Evolutionary conservation across 148 eudicot genomes (phyloP), one percentile per base, ranked within the genome.

Genomic region (Fallopia convolvulus): DNA sequence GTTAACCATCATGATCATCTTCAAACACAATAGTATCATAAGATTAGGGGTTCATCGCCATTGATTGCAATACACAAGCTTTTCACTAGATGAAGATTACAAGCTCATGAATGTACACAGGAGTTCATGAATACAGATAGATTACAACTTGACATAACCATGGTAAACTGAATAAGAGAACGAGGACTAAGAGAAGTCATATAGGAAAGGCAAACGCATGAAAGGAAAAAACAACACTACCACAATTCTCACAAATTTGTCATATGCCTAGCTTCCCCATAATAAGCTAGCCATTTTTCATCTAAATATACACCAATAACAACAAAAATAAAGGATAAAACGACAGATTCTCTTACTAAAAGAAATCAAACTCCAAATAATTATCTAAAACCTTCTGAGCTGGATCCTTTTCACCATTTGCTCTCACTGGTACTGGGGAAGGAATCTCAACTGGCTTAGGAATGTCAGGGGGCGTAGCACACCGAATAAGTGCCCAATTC

Each of bases 391-490:
- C 75, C 39, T 85, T 85, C 63, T 77, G 78, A 77, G 74, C 86
- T 18, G 83, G 70, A 79, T 85, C 56, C 81, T 86, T 88, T 76
- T 80, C 86, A 13, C 79, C 56, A 5, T 80, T 56, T 49, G 21
- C 68, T 61, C 17, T 61, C 5, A 78, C 68, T 9, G 78, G 82
- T 2, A 81, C 73, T 49, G 83, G 80, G 70, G 75, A 79, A 5
- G 80, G 84, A 5, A 86, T 78, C 74, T 83, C 87, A 46, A 84
- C 87, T 6, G 85, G 88, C 79, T 82, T 87, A 0, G 90, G 89
- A 70, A 89, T 79, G 60, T 89, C 90, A 8, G 92, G 92, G 1
- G 92, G 90, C 30, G 85, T 85, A 55, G 92, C 88, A 82, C 92
- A 87, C 20, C 90, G 84, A 18, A 89, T 89, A 70, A 89, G 70